A percentile compares a stretch with the other conserved stretches of the same genome.
Conservation (phyloP, 768 basidiomycete genomes). For the Collybia sordida region DNA sequence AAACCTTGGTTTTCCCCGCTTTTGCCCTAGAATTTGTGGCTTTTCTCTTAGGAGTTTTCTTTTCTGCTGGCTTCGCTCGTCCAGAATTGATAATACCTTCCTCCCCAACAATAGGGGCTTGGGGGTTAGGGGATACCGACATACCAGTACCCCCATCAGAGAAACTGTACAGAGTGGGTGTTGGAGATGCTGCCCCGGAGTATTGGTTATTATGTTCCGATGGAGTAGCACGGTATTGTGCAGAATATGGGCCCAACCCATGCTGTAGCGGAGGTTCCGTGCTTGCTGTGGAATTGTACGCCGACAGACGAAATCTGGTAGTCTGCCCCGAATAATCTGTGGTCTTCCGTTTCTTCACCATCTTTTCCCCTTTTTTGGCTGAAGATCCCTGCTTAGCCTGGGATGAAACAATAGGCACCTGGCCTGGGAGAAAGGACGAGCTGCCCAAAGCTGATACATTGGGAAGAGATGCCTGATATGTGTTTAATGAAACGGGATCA, state of each 20-base stretch:
- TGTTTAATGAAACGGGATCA: constrained; percentile 32
- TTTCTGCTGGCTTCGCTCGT: not conserved
- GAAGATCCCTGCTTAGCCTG: constrained; percentile 4
- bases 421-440: constrained; percentile 54
- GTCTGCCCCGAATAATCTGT: constrained; percentile 47
- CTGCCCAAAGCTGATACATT: constrained; percentile 17
- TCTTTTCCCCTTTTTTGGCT: constrained; percentile 19
- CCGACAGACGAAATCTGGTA: constrained; percentile 46
- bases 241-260: constrained; percentile 39
- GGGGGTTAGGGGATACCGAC: not conserved
- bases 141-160: not conserved
- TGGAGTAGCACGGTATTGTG: constrained; percentile 32
- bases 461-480: constrained; percentile 39
- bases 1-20: not conserved
- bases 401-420: constrained; percentile 26
- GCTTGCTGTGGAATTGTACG: constrained; percentile 32
- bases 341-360: constrained; percentile 30
- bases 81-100: not conserved
- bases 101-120: too few relatives aligned
- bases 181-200: not conserved
- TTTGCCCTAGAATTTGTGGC: not conserved
- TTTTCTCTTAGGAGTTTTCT: not conserved
- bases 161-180: constrained; percentile 2
- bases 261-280: constrained; percentile 30
- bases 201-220: constrained; percentile 10